Evolutionary conservation across 495 filamentous ascomycete species (phyloP).

Genomic region (Penicillium malachiteum): DNA sequence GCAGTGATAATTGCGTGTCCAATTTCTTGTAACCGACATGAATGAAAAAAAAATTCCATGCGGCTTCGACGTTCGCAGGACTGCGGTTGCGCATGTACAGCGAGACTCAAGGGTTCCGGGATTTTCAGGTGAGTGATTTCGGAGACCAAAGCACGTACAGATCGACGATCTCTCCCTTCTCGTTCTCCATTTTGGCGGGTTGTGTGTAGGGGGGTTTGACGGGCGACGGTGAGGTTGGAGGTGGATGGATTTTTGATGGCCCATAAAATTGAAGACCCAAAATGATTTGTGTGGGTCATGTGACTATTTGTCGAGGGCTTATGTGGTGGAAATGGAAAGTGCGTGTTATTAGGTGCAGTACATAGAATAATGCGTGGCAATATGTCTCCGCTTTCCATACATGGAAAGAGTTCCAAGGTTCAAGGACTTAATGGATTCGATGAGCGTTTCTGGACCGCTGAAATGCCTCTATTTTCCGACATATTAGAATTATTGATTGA

Average conservation of each 20-base stretch:
- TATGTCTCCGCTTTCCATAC: not conserved
- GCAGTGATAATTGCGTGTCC: not conserved
- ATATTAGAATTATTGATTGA: too few relatives aligned
- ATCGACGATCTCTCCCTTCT: slow-evolving; percentile 98
- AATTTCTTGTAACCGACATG: too few relatives aligned
- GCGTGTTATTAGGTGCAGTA: slow-evolving; percentile 10
- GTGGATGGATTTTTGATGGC: slow-evolving; percentile 28
- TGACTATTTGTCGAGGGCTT: slow-evolving; percentile 48
- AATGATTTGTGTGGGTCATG: slow-evolving; percentile 52
- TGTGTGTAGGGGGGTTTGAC: slow-evolving; percentile 40
- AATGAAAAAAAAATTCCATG: not conserved
- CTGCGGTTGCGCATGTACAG: slow-evolving; percentile 15
- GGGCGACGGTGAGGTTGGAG: slow-evolving; percentile 43
- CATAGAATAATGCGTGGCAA: slow-evolving; percentile 23
- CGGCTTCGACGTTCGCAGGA: slow-evolving; percentile 3
- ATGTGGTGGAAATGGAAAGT: slow-evolving; percentile 17
- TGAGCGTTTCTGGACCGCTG: too few relatives aligned
- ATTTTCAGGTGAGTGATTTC: not conserved
- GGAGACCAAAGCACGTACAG: slow-evolving; percentile 60
- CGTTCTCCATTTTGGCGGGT: slow-evolving; percentile 83
- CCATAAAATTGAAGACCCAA: slow-evolving; percentile 26
- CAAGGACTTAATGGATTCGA: too few relatives aligned
- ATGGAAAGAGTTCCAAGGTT: too few relatives aligned
- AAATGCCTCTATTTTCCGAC: not conserved
- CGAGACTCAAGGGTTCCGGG: slow-evolving; percentile 15